phyloP scores from a whole-genome alignment of 2,329 filamentous ascomycete species.

The Ambrosiella beaveri region DNA sequence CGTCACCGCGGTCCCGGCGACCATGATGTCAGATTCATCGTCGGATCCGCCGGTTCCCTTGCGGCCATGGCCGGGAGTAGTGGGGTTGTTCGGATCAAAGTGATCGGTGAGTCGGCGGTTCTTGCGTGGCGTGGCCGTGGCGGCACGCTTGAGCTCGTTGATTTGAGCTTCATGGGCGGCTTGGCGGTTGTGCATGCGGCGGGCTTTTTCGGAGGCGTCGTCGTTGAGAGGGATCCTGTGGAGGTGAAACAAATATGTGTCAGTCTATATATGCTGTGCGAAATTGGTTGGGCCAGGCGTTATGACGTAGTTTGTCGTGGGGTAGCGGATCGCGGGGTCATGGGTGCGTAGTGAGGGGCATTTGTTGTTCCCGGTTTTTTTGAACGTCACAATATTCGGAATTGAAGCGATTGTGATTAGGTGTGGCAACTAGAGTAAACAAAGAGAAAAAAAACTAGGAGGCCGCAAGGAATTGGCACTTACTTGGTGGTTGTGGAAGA shows the following conservation, averaged over 20 bases:
- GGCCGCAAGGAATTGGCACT: constrained; percentile 16
- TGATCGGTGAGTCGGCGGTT: constrained; percentile 40
- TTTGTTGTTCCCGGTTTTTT: neutral
- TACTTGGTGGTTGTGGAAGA: constrained; percentile 34
- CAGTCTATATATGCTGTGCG: neutral
- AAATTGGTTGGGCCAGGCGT: neutral
- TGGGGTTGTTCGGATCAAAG: constrained; percentile 30
- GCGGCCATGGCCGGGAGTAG: constrained; percentile 34
- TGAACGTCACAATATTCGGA: neutral
- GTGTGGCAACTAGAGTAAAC: neutral
- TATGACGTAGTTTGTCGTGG: neutral
- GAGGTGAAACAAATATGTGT: neutral
- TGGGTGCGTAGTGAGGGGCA: neutral
- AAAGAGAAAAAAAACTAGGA: neutral
- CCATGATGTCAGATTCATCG: constrained; percentile 44
- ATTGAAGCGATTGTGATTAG: neutral
- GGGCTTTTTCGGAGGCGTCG: constrained; percentile 80
- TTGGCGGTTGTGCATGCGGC: constrained; percentile 71
- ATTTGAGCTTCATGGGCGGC: constrained; percentile 79
- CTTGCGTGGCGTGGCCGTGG: constrained; percentile 50
- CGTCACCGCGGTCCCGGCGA: constrained; percentile 62
- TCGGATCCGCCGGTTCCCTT: constrained; percentile 27
- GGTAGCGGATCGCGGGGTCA: neutral
- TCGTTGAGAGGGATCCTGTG: constrained; percentile 73
- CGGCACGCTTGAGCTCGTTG: constrained; percentile 72